A percentile compares a stretch with the other conserved stretches of the same genome.
Evolutionary conservation across 1,284 basidiomycete genomes (phyloP).

Genomic region (Trichosporon sp.): DNA sequence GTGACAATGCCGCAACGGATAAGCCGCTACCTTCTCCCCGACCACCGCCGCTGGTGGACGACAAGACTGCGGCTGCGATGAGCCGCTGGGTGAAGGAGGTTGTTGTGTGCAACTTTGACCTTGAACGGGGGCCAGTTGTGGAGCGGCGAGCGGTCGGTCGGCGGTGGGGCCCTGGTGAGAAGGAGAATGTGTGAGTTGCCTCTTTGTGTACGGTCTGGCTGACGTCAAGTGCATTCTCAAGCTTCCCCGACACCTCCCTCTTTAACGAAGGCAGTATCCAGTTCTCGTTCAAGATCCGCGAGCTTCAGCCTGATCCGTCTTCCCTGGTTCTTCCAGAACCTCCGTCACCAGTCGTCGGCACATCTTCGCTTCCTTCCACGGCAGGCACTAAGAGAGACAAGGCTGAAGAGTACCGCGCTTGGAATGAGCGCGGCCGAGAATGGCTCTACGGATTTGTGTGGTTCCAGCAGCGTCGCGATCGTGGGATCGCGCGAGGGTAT

Average conservation of each 20-base stretch:
- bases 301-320: conserved; percentile 50
- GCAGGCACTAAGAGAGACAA: conserved; percentile 27
- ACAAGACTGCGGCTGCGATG: conserved; percentile 56
- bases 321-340: conserved; percentile 38
- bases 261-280: conserved; percentile 57
- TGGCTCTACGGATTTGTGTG: conserved; percentile 75
- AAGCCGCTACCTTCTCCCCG: conserved; percentile 10
- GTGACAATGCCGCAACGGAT: not conserved
- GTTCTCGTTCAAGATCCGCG: conserved; percentile 54
- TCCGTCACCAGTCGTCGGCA: conserved; percentile 38
- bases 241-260: conserved; percentile 84
- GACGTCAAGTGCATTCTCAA: conserved; percentile 73
- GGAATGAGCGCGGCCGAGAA: conserved; percentile 45
- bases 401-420: conserved; percentile 44
- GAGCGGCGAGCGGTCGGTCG: conserved; percentile 63
- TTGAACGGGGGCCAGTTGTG: conserved; percentile 79
- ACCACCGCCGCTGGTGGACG: conserved; percentile 51
- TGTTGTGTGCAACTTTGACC: conserved; percentile 79
- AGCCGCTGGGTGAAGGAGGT: conserved; percentile 73
- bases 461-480: conserved; percentile 69
- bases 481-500: conserved; percentile 71
- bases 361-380: not conserved
- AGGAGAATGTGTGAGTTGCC: conserved; percentile 75
- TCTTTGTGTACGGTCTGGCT: not conserved
- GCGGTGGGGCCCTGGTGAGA: conserved; percentile 61